Evolutionary conservation across 371 early-diverging fungal species (phyloP).

Genomic region (Lichtheimia corymbifera): DNA sequence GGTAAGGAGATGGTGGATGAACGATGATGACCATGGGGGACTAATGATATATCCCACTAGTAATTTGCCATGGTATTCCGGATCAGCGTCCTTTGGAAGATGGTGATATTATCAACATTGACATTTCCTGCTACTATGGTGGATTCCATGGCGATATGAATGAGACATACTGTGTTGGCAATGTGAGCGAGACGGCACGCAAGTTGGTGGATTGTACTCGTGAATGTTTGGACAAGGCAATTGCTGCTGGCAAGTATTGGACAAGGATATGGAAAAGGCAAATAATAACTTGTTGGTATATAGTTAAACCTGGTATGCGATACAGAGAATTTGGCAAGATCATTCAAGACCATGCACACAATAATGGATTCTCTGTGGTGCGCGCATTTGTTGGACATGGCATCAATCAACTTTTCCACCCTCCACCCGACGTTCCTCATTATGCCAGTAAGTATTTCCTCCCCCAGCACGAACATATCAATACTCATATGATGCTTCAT

Average conservation of each 20-base stretch:
- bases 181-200: conserved; percentile 74
- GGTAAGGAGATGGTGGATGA: conserved; percentile 20
- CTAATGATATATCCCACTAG: conserved; percentile 19
- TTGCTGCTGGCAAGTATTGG: conserved; percentile 70
- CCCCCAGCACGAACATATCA: background rate
- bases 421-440: conserved; percentile 89
- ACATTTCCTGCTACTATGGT: conserved; percentile 83
- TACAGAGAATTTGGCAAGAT: conserved; percentile 92
- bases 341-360: conserved; percentile 84
- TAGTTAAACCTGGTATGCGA: conserved; percentile 86
- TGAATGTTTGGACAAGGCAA: conserved; percentile 87
- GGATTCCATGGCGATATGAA: conserved; percentile 94
- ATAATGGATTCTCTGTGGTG: conserved; percentile 89
- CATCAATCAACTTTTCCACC: conserved; percentile 85
- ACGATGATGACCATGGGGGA: background rate
- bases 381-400: conserved; percentile 94
- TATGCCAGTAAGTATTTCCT: conserved; percentile 69
- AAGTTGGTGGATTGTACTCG: conserved; percentile 75
- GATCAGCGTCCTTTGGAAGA: conserved; percentile 84
- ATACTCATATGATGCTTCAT: background rate
- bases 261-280: conserved; percentile 24
- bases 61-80: conserved; percentile 91
- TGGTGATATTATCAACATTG: conserved; percentile 93
- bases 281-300: background rate
- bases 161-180: conserved; percentile 85